Evolutionary conservation across 179 eudicot genomes (phyloP).

Genomic region (Silene noctiflora): DNA sequence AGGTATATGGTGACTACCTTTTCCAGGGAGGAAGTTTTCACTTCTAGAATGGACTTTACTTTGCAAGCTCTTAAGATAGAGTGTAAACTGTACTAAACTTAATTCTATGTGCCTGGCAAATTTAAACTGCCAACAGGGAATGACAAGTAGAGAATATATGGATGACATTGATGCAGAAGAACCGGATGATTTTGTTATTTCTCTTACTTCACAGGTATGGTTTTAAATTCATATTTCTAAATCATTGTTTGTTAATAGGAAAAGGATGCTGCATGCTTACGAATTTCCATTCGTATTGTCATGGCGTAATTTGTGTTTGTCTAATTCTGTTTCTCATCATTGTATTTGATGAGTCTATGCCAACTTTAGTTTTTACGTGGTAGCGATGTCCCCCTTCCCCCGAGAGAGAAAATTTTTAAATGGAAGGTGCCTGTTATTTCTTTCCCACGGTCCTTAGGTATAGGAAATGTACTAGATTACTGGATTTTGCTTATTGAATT

Average conservation of each 20-base stretch:
- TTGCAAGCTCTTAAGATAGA: neutral
- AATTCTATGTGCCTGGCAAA: constrained; percentile 15
- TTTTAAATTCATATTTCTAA: neutral
- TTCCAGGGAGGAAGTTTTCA: neutral
- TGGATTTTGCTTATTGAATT: neutral
- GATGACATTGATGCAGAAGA: constrained; percentile 99
- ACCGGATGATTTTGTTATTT: constrained; percentile 92
- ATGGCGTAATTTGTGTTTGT: neutral
- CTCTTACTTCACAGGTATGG: constrained; percentile 82
- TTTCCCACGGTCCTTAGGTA: neutral
- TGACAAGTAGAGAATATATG: constrained; percentile 74
- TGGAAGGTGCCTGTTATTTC: neutral
- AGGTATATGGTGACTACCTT: constrained; percentile 47
- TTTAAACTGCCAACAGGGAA: constrained; percentile 51
- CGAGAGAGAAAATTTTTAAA: neutral
- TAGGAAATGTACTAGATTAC: neutral
- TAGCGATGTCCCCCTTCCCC: neutral
- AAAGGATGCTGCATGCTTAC: neutral
- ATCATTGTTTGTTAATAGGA: neutral
- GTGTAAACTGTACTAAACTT: neutral
- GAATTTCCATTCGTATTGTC: neutral
- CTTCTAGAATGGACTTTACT: neutral
- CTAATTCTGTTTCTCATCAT: neutral
- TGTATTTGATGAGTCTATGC: neutral
- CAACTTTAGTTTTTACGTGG: neutral